Conservation (phyloP, 1,284 basidiomycete species). For the Pseudozyma hubeiensis region DNA sequence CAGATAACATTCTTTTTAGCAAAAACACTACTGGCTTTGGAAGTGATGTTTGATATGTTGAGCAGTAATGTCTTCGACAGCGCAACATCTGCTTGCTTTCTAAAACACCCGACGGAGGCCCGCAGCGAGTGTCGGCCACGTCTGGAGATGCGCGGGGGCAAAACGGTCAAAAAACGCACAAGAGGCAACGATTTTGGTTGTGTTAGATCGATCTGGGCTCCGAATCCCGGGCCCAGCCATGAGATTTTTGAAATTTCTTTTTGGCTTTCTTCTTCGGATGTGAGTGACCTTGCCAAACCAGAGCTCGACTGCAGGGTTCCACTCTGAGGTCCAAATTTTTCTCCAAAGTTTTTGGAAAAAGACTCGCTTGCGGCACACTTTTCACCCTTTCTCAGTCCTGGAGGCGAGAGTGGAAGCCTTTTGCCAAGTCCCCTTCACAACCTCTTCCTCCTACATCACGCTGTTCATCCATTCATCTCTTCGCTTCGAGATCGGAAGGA, state of each 20-base stretch:
- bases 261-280: not conserved
- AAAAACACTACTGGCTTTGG: too few relatives aligned
- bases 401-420: not conserved
- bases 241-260: constrained; percentile 7
- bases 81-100: too few relatives aligned
- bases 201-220: not conserved
- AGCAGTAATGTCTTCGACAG: too few relatives aligned
- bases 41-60: too few relatives aligned
- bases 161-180: too few relatives aligned
- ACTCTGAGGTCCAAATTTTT: not conserved
- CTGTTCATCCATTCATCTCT: constrained; percentile 18
- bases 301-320: not conserved
- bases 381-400: not conserved
- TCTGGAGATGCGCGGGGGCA: too few relatives aligned
- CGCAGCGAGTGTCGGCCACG: too few relatives aligned
- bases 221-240: constrained; percentile 6
- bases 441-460: constrained; percentile 7
- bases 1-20: too few relatives aligned
- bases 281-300: not conserved
- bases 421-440: not conserved
- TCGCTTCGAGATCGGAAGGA: constrained; percentile 6
- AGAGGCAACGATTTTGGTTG: too few relatives aligned
- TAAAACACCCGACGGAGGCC: too few relatives aligned
- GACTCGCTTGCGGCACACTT: not conserved
- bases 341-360: constrained; percentile 7